Evolutionary conservation across 179 eudicot species (phyloP).

Genomic region (Heliamphora pulchella): DNA sequence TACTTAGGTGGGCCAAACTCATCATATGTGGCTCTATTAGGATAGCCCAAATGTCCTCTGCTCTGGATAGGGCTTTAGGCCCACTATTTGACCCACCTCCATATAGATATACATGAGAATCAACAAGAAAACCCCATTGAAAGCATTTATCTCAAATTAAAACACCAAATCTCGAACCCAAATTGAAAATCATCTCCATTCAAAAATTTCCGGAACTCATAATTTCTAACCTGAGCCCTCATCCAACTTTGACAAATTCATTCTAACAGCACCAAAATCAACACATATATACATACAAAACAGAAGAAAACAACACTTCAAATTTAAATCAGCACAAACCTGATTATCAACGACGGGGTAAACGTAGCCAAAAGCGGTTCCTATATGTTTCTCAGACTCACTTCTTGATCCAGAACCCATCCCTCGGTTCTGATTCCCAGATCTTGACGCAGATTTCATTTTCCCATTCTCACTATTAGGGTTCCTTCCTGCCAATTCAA

Average conservation of each 20-base stretch:
- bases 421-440: slow-evolving; percentile 27
- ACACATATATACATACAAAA: neutral
- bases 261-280: neutral
- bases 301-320: neutral
- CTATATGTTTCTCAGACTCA: slow-evolving; percentile 23
- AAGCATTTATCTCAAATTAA: neutral
- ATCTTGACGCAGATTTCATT: slow-evolving; percentile 31
- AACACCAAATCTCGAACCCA: neutral
- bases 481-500: slow-evolving; percentile 36
- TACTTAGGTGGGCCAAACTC: too few relatives aligned
- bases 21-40: too few relatives aligned
- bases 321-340: slow-evolving; percentile 28
- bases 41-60: too few relatives aligned
- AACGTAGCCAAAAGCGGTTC: slow-evolving; percentile 38
- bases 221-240: neutral
- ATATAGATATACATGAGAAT: neutral
- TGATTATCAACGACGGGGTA: slow-evolving; percentile 40
- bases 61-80: too few relatives aligned
- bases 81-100: too few relatives aligned
- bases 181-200: neutral
- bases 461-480: slow-evolving; percentile 26
- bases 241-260: neutral
- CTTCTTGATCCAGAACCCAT: slow-evolving; percentile 19
- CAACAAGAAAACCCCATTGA: neutral
- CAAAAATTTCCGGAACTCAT: neutral